A percentile compares a stretch with the other conserved stretches of the same genome.
Conservation (phyloP, 1,284 basidiomycete genomes). For the Ganoderma multipileum region DNA sequence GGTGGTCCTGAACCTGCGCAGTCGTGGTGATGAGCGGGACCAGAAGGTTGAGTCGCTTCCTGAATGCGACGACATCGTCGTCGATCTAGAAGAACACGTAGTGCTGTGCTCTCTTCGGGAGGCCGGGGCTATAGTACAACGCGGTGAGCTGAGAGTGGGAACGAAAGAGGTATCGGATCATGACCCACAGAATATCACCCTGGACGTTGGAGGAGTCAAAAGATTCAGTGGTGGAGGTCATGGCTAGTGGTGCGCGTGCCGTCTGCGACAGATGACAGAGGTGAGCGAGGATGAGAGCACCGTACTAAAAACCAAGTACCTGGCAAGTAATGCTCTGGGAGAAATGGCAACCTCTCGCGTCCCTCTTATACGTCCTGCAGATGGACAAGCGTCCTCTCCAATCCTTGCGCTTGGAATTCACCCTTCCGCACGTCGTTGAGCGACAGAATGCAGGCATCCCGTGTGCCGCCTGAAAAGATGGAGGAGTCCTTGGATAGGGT, state of each 20-base stretch:
- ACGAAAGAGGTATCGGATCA: not conserved
- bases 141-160: conserved; percentile 9
- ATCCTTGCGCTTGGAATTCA: no score
- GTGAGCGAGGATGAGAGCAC: not conserved
- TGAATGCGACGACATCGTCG: conserved; percentile 35
- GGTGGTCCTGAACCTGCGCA: conserved; percentile 30
- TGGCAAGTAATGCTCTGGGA: not conserved
- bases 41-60: conserved; percentile 37
- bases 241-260: conserved; percentile 1
- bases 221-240: conserved; percentile 22
- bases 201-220: conserved; percentile 52
- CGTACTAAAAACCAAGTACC: not conserved
- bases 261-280: not conserved
- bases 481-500: no score
- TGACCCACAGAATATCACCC: conserved; percentile 53
- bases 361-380: not conserved
- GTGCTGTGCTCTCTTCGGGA: conserved; percentile 52
- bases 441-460: not conserved
- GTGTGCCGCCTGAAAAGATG: no score
- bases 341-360: not conserved
- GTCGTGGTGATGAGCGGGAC: conserved; percentile 43
- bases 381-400: not conserved
- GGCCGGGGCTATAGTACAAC: conserved; percentile 33
- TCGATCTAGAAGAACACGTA: conserved; percentile 50
- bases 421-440: no score